These are phyloP conservation scores for Macrocybe gigantea DNA, from an alignment of 768 basidiomycete species.

Conservation along the genomic window DNA sequence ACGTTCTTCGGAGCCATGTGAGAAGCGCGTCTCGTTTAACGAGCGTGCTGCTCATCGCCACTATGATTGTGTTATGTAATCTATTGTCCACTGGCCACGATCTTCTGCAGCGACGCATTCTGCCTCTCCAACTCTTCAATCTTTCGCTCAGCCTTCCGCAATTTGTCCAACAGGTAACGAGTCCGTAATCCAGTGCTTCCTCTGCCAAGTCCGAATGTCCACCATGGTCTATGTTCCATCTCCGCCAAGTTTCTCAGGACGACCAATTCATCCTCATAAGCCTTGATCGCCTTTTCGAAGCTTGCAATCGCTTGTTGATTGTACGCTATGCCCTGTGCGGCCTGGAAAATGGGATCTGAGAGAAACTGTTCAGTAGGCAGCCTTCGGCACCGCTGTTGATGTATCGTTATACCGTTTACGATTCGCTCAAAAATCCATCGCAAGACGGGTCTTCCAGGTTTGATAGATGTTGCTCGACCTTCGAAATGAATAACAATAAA, in stretches of 20 bases:
- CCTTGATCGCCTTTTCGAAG: conserved; percentile 58
- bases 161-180: conserved; percentile 66
- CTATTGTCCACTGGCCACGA: conserved; percentile 34
- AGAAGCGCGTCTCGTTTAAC: conserved; percentile 5
- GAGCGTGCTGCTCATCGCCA: conserved; percentile 3
- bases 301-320: conserved; percentile 62
- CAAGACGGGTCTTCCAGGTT: conserved; percentile 89
- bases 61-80: conserved; percentile 5
- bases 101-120: conserved; percentile 63
- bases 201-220: conserved; percentile 32
- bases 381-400: not conserved
- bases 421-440: conserved; percentile 80
- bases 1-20: conserved; percentile 6
- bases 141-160: conserved; percentile 63
- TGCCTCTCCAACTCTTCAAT: conserved; percentile 64
- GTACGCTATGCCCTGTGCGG: conserved; percentile 74
- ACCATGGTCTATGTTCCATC: conserved; percentile 33
- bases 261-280: conserved; percentile 73
- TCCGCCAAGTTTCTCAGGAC: conserved; percentile 61
- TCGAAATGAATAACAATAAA: not conserved
- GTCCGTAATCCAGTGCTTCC: conserved; percentile 51
- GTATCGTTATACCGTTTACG: conserved; percentile 53
- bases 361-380: conserved; percentile 5
- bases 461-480: conserved; percentile 82
- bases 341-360: conserved; percentile 71